A percentile compares a stretch with the other conserved stretches of the same genome.
These are phyloP conservation scores for Myochromella boudieri DNA, from an alignment of 768 basidiomycete genomes.

Conservation along the genomic window DNA sequence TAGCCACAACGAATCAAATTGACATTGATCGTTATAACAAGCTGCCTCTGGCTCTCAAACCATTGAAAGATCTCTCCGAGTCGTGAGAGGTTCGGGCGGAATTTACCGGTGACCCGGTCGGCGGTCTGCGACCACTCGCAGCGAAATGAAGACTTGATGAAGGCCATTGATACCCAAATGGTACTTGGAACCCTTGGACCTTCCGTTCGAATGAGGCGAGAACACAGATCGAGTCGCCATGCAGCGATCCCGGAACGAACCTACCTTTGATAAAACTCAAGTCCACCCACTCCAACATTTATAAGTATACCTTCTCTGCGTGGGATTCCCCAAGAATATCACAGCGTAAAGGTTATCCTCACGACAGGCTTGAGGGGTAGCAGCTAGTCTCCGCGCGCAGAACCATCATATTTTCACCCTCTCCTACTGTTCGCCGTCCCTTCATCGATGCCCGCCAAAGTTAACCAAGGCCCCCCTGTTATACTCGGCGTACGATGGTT, in stretches of 20 bases:
- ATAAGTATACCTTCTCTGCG: slow-evolving; percentile 1
- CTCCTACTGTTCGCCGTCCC: not conserved
- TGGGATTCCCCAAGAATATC: slow-evolving; percentile 14
- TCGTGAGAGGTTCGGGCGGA: not conserved
- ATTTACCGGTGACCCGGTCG: slow-evolving; percentile 7
- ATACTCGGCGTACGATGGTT: slow-evolving; percentile 71
- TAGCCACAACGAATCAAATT: too few relatives aligned
- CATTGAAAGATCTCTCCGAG: too few relatives aligned
- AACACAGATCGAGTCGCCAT: slow-evolving; percentile 14
- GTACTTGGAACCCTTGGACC: slow-evolving; percentile 2
- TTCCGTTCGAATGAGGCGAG: slow-evolving; percentile 8
- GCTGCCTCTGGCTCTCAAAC: too few relatives aligned
- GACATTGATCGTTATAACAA: not conserved
- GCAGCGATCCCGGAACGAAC: slow-evolving; percentile 20
- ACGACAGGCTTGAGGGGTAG: not conserved
- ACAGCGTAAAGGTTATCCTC: slow-evolving; percentile 5
- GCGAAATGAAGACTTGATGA: too few relatives aligned
- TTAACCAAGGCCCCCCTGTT: slow-evolving; percentile 39
- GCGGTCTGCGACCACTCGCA: slow-evolving; percentile 10
- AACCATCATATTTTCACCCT: not conserved
- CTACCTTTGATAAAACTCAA: slow-evolving; percentile 16
- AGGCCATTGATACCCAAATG: slow-evolving; percentile 8
- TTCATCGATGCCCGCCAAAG: slow-evolving; percentile 10
- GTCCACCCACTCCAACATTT: slow-evolving; percentile 20
- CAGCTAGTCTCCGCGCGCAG: not conserved